phyloP scores from a whole-genome alignment of 352 stramenopile species.

The Phytophthora melonis region DNA sequence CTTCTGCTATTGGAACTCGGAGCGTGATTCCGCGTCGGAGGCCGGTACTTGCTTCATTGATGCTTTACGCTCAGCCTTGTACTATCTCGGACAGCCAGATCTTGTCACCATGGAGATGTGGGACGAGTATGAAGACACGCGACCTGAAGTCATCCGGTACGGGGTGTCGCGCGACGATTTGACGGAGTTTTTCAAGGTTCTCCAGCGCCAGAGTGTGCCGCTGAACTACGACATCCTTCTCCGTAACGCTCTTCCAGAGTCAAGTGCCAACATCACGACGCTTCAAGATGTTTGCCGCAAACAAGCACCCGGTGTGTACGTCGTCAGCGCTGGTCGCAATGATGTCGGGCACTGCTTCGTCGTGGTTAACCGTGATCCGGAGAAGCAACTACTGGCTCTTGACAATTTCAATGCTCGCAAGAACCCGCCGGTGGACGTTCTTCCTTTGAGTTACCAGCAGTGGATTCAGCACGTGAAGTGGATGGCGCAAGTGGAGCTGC shows the following conservation, averaged over 20 bases:
- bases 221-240: not conserved
- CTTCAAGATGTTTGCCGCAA: not conserved
- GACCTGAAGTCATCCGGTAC: not conserved
- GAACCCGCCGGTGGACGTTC: too few species aligned
- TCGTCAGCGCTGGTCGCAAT: too few species aligned
- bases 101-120: conserved; percentile 1
- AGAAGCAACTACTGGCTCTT: too few species aligned
- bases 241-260: not conserved
- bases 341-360: too few species aligned
- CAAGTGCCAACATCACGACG: not conserved
- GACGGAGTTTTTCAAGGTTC: not conserved
- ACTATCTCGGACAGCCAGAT: not conserved
- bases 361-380: too few species aligned
- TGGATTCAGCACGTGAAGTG: too few species aligned
- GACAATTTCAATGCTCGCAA: too few species aligned
- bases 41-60: not conserved
- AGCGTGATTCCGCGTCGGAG: not conserved
- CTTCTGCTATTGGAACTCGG: not conserved
- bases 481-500: too few species aligned
- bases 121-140: conserved; percentile 5
- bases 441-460: too few species aligned
- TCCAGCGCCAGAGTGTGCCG: not conserved
- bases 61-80: not conserved
- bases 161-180: not conserved
- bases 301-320: too few species aligned